Conservation (phyloP, 306 rosid genomes). For the Bauhinia variegata region DNA sequence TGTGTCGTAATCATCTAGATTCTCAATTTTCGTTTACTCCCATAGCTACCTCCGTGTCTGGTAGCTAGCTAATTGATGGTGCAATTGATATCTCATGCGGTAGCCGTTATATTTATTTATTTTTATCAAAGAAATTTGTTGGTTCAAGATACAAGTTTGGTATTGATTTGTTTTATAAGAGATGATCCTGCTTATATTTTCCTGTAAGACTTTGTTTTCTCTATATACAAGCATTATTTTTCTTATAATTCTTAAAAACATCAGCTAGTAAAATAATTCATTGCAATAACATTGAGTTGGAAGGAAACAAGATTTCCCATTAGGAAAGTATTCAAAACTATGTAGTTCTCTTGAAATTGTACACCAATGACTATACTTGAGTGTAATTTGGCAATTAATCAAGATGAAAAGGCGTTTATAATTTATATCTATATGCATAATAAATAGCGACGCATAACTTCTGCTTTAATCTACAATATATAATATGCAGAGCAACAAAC, state of each 20-base stretch:
- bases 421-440: slow-evolving; percentile 12
- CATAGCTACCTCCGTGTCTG: too few relatives aligned
- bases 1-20: not conserved
- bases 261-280: too few relatives aligned
- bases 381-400: too few relatives aligned
- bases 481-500: slow-evolving; percentile 5
- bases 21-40: not conserved
- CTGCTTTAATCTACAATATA: slow-evolving; percentile 1
- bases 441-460: slow-evolving; percentile 15
- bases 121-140: not conserved
- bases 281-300: too few relatives aligned
- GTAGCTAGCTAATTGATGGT: not conserved
- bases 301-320: too few relatives aligned
- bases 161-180: not conserved
- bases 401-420: too few relatives aligned
- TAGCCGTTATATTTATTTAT: not conserved
- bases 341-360: too few relatives aligned
- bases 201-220: not conserved
- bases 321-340: too few relatives aligned
- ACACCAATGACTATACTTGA: too few relatives aligned
- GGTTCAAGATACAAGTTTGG: not conserved
- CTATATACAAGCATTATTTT: too few relatives aligned
- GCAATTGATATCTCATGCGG: not conserved
- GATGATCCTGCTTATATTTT: not conserved
- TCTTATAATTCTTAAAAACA: too few relatives aligned